These are phyloP conservation scores for Obelidium mucronatum DNA, from an alignment of 192 early-diverging fungal genomes.

Conservation along the genomic window DNA sequence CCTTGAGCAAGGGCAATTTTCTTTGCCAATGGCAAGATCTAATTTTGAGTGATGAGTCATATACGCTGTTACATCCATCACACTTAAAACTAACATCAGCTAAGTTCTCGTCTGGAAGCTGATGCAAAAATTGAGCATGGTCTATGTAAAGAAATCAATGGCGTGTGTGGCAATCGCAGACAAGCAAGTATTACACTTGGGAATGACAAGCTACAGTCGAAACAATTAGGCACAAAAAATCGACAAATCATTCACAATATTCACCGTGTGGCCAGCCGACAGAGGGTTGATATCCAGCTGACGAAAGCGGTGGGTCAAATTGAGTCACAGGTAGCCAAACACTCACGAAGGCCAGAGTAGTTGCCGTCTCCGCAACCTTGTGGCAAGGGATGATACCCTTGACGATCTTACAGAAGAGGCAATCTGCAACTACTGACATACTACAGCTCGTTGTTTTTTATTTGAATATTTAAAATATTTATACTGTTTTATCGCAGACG, in stretches of 20 bases:
- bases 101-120: slow-evolving; percentile 85
- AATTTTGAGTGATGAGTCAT: background rate
- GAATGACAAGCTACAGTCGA: slow-evolving; percentile 71
- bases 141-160: slow-evolving; percentile 46
- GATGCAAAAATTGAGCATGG: slow-evolving; percentile 89
- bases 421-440: slow-evolving; percentile 58
- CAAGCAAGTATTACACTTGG: slow-evolving; percentile 64
- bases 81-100: slow-evolving; percentile 57
- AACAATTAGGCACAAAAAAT: background rate
- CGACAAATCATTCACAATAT: background rate
- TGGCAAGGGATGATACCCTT: slow-evolving; percentile 84
- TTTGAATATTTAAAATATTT: too few relatives aligned
- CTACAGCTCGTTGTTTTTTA: background rate
- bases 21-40: slow-evolving; percentile 83
- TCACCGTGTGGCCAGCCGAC: slow-evolving; percentile 69
- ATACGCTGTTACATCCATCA: too few relatives aligned
- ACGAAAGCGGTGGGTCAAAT: background rate
- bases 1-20: slow-evolving; percentile 83
- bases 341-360: slow-evolving; percentile 69
- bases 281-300: slow-evolving; percentile 79
- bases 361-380: slow-evolving; percentile 79
- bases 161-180: slow-evolving; percentile 8
- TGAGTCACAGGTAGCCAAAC: background rate
- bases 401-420: slow-evolving; percentile 92
- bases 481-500: too few relatives aligned